Conservation (phyloP, 805 yeast species). For the Ogataea nonfermentans region DNA sequence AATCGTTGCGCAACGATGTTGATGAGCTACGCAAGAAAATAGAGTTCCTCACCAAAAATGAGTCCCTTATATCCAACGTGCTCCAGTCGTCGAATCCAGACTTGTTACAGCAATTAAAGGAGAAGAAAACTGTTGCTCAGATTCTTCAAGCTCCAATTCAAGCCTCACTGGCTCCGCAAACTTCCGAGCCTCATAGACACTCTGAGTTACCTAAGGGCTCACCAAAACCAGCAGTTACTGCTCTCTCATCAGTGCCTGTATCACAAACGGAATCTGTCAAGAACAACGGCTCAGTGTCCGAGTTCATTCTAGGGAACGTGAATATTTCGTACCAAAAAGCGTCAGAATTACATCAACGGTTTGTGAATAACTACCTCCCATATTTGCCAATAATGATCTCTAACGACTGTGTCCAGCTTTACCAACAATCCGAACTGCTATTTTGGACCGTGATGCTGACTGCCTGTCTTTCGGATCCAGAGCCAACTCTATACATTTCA, state of each 20-base stretch:
- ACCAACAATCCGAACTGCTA: slow-evolving; percentile 76
- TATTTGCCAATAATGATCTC: slow-evolving; percentile 78
- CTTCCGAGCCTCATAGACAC: neutral
- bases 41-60: slow-evolving; percentile 63
- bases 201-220: slow-evolving; percentile 2
- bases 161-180: neutral
- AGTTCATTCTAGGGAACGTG: slow-evolving; percentile 77
- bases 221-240: slow-evolving; percentile 19
- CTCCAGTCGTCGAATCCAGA: slow-evolving; percentile 37
- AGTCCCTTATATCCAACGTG: slow-evolving; percentile 64
- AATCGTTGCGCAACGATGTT: slow-evolving; percentile 77
- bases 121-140: slow-evolving; percentile 1
- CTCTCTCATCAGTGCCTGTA: slow-evolving; percentile 18
- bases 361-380: slow-evolving; percentile 66
- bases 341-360: slow-evolving; percentile 64
- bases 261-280: slow-evolving; percentile 18
- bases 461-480: slow-evolving; percentile 83
- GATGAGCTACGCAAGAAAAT: slow-evolving; percentile 74
- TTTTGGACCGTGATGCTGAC: slow-evolving; percentile 92
- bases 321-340: slow-evolving; percentile 66
- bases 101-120: slow-evolving; percentile 3
- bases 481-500: slow-evolving; percentile 74
- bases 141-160: neutral
- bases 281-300: slow-evolving; percentile 42
- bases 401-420: slow-evolving; percentile 67